Evolutionary conservation across 208 protist species (phyloP), one percentile per base, ranked within the genome.

Genomic region (Acanthamoeba lenticulata): DNA sequence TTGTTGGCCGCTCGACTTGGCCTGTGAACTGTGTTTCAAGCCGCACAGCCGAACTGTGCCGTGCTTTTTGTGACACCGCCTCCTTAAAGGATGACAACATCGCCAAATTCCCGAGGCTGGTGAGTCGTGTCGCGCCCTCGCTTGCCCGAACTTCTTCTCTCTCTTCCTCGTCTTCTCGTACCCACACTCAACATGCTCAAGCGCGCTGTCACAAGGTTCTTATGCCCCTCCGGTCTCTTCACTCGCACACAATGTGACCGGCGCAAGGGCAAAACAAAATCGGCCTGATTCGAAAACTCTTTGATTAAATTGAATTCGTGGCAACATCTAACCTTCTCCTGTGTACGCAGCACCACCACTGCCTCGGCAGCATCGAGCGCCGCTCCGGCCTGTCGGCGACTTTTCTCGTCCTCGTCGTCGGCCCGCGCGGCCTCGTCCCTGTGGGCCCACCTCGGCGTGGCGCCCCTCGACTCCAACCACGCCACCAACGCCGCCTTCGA

Each of bases 401-500:
- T 44, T 44, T 67, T 90, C 32, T n/a, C 27, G 17, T 90, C 83
- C 11, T 44, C 74, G 15, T 85, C 52, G 6, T 90, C 83, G 40
- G 62, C 65, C 0, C 65, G 62, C 89, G 89, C 89, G 36, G 55
- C 89, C 9, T 52, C 89, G 27, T 93, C 89, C 34, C 67, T 93
- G 55, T 93, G 89, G 89, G 57, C 89, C 15, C 89, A 93, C 36
- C 45, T 93, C 32, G 89, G 81, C n/a, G 65, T 72, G 36, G 89
- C 89, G 40, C 89, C 89, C 62, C 40, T 83, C 21, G 89, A 93
- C 65, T 72, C 62, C 40, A 93, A 93, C 44, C 89, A 93, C 62
- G 89, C 89, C 45, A 93, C 89, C 32, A 79, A 72, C 45, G 89
- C 89, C 21, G 89, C 89, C 89, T 93, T 36, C n/a, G 89, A 93